Evolutionary conservation across 805 yeast genomes (phyloP).

Genomic region (Tetrapisispora taiwanensis): DNA sequence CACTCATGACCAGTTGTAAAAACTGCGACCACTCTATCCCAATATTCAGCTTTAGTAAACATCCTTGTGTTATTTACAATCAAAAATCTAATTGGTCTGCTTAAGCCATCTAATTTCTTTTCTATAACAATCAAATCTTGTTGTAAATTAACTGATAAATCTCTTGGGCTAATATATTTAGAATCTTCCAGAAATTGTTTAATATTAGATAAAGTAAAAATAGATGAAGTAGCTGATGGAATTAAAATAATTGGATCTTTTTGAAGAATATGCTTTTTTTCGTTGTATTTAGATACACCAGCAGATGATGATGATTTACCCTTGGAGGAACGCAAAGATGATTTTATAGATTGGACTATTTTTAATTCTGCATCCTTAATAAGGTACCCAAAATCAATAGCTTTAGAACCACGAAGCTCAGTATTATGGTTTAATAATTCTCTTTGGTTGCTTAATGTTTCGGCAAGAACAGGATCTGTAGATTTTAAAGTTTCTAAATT

Average conservation of each 20-base stretch:
- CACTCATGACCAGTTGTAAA: constrained; percentile 95
- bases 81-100: constrained; percentile 31
- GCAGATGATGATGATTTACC: constrained; percentile 14
- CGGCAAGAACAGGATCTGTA: constrained; percentile 28
- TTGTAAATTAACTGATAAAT: constrained; percentile 27
- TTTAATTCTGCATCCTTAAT: constrained; percentile 55
- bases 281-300: constrained; percentile 3
- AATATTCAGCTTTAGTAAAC: constrained; percentile 87
- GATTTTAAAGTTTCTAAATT: constrained; percentile 7
- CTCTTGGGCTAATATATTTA: constrained; percentile 43
- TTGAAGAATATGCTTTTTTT: background rate
- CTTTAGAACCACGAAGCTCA: constrained; percentile 54
- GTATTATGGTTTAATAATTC: constrained; percentile 49
- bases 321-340: constrained; percentile 18
- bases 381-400: constrained; percentile 56
- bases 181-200: constrained; percentile 69
- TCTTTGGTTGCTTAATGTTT: constrained; percentile 33
- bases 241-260: constrained; percentile 61
- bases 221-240: constrained; percentile 71
- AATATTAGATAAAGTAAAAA: constrained; percentile 54
- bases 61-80: constrained; percentile 83
- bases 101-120: constrained; percentile 25
- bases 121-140: constrained; percentile 24
- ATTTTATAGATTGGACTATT: constrained; percentile 43
- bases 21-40: constrained; percentile 95